Evolutionary conservation across 106 monocot genomes (phyloP), one percentile per base, ranked within the genome.

Genomic region (Allium cepa): DNA sequence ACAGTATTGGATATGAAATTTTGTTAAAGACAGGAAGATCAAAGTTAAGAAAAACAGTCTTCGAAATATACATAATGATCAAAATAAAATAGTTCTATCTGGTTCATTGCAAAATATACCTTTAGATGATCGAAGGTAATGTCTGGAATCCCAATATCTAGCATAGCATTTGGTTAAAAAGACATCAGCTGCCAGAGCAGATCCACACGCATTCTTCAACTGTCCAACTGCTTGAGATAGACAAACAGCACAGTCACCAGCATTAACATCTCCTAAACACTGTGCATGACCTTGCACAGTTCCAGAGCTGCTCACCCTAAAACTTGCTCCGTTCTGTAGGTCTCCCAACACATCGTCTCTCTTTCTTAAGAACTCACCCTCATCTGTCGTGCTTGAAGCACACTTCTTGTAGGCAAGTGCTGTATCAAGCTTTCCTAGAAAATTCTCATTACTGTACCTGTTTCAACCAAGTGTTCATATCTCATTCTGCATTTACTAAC

Each of bases 111-210:
- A 36, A 36, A 36, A 36, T 36, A 36, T 36, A 92, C 91, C 92
- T 80, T 68, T 22, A 14, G 80, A 62, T 11, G 82, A 58, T 8
- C 53, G 81, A 8, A 85, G 77, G 68, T 91, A 88, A 60, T 86
- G 83, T 45, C 88, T 91, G 49, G 86, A 76, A 1, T 84, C 92
- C 96, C 96, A 96, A 62, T 88, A 96, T 55, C 86, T 74, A 2
- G 91, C 91, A 58, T 88, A 96, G 58, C 96, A 96, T 85, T 96
- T 69, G 5, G 79, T 68, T 48, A 96, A 69, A 72, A 80, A 96
- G 51, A 96, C 80, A 57, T 91, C 85, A 4, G 83, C 81, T 1
- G 88, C 88, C 55, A 88, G 45, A 1, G 91, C 83, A 5, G 85
- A 71, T 7, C 88, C 91, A 57, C 95, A 96, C 3, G 72, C 75